Evolutionary conservation across 228 moss, liverwort and hornwort genomes (phyloP), one percentile per base, ranked within the genome.

Genomic region (Sphagnum fallax): DNA sequence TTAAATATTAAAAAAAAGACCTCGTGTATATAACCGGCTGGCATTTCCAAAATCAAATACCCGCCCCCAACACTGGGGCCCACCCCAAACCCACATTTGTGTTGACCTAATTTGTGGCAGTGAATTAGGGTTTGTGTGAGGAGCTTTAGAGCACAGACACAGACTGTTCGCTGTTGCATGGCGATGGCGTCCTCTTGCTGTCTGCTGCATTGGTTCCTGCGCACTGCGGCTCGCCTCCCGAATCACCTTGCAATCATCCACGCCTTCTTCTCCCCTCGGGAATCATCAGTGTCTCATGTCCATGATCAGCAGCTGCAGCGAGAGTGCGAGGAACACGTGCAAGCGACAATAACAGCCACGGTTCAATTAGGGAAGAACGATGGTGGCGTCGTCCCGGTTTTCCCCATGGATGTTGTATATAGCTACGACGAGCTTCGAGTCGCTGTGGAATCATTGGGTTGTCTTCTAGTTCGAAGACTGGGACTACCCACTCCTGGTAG

Each of bases 361-460:
- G 4, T 14, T 60, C 60, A 48, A 15, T n/a, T 60, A 6, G 10
- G 7, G 57, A 63, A 62, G 16, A 5, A 48, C 47, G 16, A 8
- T 1, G 50, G 50, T 13, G 52, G 50, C 9, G 7, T 50, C 15
- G 9, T 13, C 10, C 52, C 51, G 2, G 70, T 11, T 4, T 52
- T 50, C 13, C 51, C 59, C 5, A 69, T 52, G 4, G 82, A 78
- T 66, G 78, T 71, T 47, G 52, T 60, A 11, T 76, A 79, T 68
- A 76, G 73, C 6, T 82, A 71, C 53, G 67, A 66, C 52, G 79
- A 82, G 68, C 11, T 79, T 63, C 73, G 12, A 62, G 51, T 10
- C 67, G 79, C 82, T 74, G 71, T 79, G 32, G 68, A 60, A 49
- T 76, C 60, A 47, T 48, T 82, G 6, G 67, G 64, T 2, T 63